Evolutionary conservation across 352 stramenopile species (phyloP).

Genomic region (Phytophthora podocarpi): DNA sequence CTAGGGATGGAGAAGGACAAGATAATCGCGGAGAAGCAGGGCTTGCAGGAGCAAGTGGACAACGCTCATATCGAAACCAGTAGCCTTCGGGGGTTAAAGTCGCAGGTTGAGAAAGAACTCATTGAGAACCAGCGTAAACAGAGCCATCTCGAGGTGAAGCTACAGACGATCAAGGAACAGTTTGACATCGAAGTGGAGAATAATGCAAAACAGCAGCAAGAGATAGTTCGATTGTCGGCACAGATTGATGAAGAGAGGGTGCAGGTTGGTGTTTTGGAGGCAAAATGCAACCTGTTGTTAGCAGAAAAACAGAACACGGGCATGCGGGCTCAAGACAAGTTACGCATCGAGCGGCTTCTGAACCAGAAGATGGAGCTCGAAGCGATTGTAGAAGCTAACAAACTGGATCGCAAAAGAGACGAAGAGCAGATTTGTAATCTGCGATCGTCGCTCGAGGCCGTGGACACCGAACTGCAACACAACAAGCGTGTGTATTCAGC

Average conservation of each 20-base stretch:
- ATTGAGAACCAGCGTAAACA: constrained; percentile 51
- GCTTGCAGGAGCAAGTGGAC: constrained; percentile 39
- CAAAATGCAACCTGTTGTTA: constrained; percentile 66
- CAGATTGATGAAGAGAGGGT: constrained; percentile 66
- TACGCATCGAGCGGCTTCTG: constrained; percentile 74
- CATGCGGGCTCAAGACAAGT: constrained; percentile 81
- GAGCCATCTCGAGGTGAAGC: constrained; percentile 49
- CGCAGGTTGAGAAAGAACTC: constrained; percentile 51
- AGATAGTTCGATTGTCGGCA: constrained; percentile 44
- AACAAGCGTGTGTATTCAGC: constrained; percentile 80
- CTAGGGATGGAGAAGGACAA: constrained; percentile 71
- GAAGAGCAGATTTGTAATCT: constrained; percentile 80
- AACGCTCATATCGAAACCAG: constrained; percentile 34
- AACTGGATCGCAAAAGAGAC: constrained; percentile 59
- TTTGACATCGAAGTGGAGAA: constrained; percentile 60
- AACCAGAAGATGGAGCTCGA: constrained; percentile 86
- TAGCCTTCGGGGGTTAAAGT: constrained; percentile 44
- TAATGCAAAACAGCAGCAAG: constrained; percentile 38
- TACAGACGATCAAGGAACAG: constrained; percentile 74
- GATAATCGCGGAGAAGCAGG: constrained; percentile 42
- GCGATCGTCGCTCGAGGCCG: constrained; percentile 58
- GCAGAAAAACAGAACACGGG: constrained; percentile 78
- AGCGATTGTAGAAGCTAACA: constrained; percentile 58
- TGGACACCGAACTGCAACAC: constrained; percentile 83
- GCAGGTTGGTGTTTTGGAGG: constrained; percentile 64